Evolutionary conservation across 2,329 filamentous ascomycete species (phyloP), one percentile per base, ranked within the genome.

Genomic region (Annulohypoxylon truncatum): DNA sequence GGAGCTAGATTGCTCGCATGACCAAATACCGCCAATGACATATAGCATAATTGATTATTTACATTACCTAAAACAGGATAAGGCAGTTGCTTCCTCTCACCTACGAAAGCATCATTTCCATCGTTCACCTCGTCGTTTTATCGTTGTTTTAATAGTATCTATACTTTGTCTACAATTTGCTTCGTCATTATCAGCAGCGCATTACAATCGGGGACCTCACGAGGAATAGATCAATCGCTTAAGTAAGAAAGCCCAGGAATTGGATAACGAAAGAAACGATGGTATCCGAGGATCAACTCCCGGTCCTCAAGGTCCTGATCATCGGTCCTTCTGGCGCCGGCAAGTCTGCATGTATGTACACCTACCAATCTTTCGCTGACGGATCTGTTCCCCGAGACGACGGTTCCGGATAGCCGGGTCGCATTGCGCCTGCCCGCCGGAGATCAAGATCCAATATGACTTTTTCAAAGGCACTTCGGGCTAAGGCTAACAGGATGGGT

Each of bases 291-390:
- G 81, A 84, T 66, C 75, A 79, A 18, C 75, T 85, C 24, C 82
- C 82, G 22, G 81, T 82, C 8, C 79, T 87, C 67, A 87, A 87
- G 77, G 79, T 87, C 42, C 75, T 87, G 56, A 80, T 87, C 71
- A 85, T 87, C 75, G 85, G 85, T 10, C 84, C 84, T 9, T 86
- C 84, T 22, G 84, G 84, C 62, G 84, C 82, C 15, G 85, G 85
- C 40, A 87, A 87, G 76, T 85, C 84, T 40, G 84, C 84, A 55
- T 77, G 84, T 85, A 78, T 74, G 83, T 51, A 52, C n/a, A 48
- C 40, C 40, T 54, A 42, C 51, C 40, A 28, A 47, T 46, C 47
- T 20, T 13, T 18, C 5, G n/a, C n/a, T 12, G 38, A 40, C 10
- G 42, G 20, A 28, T 28, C 9, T 12, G 13, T 29, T 18, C 29